Evolutionary conservation across 192 early-diverging fungal species (phyloP).

Genomic region (Funneliformis geosporum): DNA sequence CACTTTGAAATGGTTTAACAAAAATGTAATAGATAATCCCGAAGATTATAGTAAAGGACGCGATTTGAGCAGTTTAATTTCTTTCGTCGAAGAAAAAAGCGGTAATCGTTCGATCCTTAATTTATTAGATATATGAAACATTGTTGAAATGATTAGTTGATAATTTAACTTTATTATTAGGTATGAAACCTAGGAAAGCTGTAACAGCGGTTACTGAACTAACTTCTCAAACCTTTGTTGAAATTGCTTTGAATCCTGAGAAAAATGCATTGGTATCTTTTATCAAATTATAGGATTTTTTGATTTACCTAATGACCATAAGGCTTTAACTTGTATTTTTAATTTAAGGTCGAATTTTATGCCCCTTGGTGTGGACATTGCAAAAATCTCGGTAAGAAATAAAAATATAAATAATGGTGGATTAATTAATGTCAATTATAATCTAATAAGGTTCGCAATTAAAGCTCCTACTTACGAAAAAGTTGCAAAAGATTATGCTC

Average conservation of each 20-base stretch:
- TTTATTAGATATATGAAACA: neutral
- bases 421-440: neutral
- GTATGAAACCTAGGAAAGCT: conserved; percentile 67
- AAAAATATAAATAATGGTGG: neutral
- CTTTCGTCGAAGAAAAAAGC: conserved; percentile 82
- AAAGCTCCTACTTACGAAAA: conserved; percentile 89
- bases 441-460: conserved; percentile 6
- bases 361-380: conserved; percentile 93
- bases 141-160: neutral
- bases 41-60: conserved; percentile 85
- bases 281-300: neutral
- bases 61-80: conserved; percentile 72
- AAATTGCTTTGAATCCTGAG: conserved; percentile 66
- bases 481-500: conserved; percentile 76
- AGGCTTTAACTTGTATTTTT: neutral
- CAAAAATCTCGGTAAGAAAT: conserved; percentile 53
- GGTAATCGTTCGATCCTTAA: conserved; percentile 43
- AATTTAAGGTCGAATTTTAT: conserved; percentile 76
- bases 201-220: conserved; percentile 70
- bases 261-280: conserved; percentile 70
- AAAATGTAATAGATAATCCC: conserved; percentile 67
- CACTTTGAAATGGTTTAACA: conserved; percentile 93
- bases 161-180: conserved; percentile 28
- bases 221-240: conserved; percentile 74
- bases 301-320: neutral